Evolutionary conservation across 305 asterid species (phyloP).

Genomic region (Coffea humblotiana): DNA sequence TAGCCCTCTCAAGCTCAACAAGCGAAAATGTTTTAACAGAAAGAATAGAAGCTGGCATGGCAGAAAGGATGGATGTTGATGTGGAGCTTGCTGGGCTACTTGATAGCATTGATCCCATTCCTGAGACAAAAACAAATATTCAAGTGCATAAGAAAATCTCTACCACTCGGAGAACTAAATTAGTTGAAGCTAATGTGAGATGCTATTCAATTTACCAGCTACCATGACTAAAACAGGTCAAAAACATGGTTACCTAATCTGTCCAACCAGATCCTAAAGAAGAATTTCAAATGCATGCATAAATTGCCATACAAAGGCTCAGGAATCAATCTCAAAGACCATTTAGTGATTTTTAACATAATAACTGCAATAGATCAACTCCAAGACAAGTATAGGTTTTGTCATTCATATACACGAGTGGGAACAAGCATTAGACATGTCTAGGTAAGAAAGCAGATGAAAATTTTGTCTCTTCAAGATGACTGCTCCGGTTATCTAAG

Average conservation of each 20-base stretch:
- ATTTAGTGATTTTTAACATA: not conserved
- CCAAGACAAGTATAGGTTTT: not conserved
- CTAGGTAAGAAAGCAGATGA: not conserved
- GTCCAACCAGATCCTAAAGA: not conserved
- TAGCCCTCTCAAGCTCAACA: conserved; percentile 77
- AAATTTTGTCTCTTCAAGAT: not conserved
- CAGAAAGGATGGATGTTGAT: conserved; percentile 57
- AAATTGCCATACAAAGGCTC: not conserved
- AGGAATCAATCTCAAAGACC: not conserved
- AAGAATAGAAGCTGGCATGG: conserved; percentile 74
- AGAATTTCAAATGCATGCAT: not conserved
- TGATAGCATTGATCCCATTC: conserved; percentile 61
- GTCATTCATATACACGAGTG: not conserved
- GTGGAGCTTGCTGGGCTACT: conserved; percentile 79
- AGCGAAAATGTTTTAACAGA: conserved; percentile 79
- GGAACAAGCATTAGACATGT: not conserved
- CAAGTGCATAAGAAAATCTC: not conserved
- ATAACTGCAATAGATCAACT: not conserved
- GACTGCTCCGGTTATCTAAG: not conserved
- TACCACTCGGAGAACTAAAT: not conserved
- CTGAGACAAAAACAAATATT: conserved; percentile 33
- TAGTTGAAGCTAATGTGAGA: not conserved
- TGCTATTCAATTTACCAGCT: conserved; percentile 2
- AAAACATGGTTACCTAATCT: not conserved
- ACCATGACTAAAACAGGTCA: not conserved